Conservation (phyloP, 306 rosid species). For the Phaseolus lunatus region DNA sequence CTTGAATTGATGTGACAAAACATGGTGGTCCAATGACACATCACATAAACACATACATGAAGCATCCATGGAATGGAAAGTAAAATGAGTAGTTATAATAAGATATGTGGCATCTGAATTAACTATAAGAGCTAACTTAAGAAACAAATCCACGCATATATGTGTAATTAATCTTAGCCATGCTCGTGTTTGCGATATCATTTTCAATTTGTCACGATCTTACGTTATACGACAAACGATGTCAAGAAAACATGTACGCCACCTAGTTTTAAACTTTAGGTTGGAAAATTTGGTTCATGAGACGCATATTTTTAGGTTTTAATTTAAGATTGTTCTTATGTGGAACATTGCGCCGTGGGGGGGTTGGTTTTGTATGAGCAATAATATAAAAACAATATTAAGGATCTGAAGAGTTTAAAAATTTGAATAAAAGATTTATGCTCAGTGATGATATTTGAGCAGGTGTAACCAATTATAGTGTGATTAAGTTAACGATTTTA, state of each 20-base stretch:
- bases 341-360: slow-evolving; percentile 32
- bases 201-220: slow-evolving; percentile 31
- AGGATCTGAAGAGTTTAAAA: slow-evolving; percentile 1
- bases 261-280: background rate
- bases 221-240: background rate
- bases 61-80: background rate
- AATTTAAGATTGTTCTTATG: slow-evolving; percentile 37
- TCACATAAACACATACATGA: background rate
- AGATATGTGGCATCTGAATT: slow-evolving; percentile 29
- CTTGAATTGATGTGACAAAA: slow-evolving; percentile 44
- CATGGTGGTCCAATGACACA: slow-evolving; percentile 40
- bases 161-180: slow-evolving; percentile 21
- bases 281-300: background rate
- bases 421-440: background rate
- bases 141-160: slow-evolving; percentile 36
- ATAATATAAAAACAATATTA: slow-evolving; percentile 26
- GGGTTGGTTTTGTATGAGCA: background rate
- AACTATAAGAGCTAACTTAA: slow-evolving; percentile 8
- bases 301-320: background rate
- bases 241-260: slow-evolving; percentile 12
- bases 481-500: slow-evolving; percentile 37
- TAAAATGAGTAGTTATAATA: slow-evolving; percentile 19
- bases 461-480: slow-evolving; percentile 56
- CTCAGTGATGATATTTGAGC: slow-evolving; percentile 43
- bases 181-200: slow-evolving; percentile 37